Evolutionary conservation across 805 yeast genomes (phyloP).

Genomic region (Myxozyma melibiosi): DNA sequence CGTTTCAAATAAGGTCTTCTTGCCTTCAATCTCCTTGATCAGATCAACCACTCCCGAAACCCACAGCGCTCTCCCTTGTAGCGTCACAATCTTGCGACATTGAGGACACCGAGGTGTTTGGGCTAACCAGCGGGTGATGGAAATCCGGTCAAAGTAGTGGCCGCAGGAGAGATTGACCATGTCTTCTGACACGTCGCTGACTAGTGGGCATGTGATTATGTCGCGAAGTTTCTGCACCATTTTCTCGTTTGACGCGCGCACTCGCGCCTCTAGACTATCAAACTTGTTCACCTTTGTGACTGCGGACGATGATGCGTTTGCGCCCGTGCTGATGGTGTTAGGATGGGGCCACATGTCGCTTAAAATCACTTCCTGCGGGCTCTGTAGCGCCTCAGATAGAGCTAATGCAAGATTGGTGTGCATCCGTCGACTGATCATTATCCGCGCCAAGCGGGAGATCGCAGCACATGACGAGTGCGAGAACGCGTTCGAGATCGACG

Average conservation of each 20-base stretch:
- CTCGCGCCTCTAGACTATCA: neutral
- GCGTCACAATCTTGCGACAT: conserved; percentile 7
- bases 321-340: neutral
- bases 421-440: conserved; percentile 6
- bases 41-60: conserved; percentile 11
- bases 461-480: conserved; percentile 6
- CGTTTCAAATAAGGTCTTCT: neutral
- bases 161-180: conserved; percentile 26
- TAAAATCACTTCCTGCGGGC: conserved; percentile 9
- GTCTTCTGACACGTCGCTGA: conserved; percentile 8
- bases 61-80: conserved; percentile 21
- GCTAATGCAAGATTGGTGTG: conserved; percentile 4
- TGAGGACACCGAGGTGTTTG: conserved; percentile 14
- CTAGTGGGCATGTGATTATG: conserved; percentile 17
- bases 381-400: conserved; percentile 10
- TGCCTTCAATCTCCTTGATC: conserved; percentile 18
- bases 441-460: conserved; percentile 9
- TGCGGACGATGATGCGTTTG: neutral
- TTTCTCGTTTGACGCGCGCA: neutral
- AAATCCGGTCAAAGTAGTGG: conserved; percentile 13
- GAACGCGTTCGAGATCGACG: conserved; percentile 8
- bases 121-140: conserved; percentile 12
- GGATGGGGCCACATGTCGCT: conserved; percentile 23
- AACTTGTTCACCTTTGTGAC: neutral
- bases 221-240: conserved; percentile 7